These are phyloP conservation scores for Plasmodium ovale DNA, from an alignment of 169 alveolate species.

Conservation along the genomic window DNA sequence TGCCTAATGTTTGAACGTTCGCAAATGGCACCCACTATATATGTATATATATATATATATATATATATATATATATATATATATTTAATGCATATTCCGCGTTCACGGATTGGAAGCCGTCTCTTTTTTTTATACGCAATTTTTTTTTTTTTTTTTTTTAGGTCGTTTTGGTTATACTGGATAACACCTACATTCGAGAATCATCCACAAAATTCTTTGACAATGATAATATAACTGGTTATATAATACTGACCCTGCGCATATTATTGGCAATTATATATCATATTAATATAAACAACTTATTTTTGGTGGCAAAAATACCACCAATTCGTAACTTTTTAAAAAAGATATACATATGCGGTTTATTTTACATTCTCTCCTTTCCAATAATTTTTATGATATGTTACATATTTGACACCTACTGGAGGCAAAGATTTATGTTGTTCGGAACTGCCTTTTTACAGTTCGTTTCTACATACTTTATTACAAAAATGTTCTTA, in stretches of 20 bases:
- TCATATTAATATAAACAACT: constrained; percentile 56
- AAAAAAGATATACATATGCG: constrained; percentile 48
- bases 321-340: constrained; percentile 58
- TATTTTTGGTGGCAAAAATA: constrained; percentile 31
- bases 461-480: constrained; percentile 57
- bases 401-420: constrained; percentile 71
- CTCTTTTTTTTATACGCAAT: too few species aligned
- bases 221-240: constrained; percentile 70
- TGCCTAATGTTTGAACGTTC: too few species aligned
- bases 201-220: constrained; percentile 68
- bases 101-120: too few species aligned
- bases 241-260: constrained; percentile 52
- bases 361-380: constrained; percentile 64
- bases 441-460: constrained; percentile 65
- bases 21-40: too few species aligned
- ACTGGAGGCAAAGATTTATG: constrained; percentile 73
- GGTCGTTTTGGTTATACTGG: constrained; percentile 53
- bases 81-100: too few species aligned
- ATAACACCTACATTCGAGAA: constrained; percentile 49
- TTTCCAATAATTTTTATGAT: constrained; percentile 73
- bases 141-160: neutral
- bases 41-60: too few species aligned
- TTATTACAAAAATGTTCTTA: constrained; percentile 72
- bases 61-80: too few species aligned
- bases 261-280: constrained; percentile 55